Conservation (phyloP, 2,329 filamentous ascomycete genomes). For the Bretziella fagacearum region DNA sequence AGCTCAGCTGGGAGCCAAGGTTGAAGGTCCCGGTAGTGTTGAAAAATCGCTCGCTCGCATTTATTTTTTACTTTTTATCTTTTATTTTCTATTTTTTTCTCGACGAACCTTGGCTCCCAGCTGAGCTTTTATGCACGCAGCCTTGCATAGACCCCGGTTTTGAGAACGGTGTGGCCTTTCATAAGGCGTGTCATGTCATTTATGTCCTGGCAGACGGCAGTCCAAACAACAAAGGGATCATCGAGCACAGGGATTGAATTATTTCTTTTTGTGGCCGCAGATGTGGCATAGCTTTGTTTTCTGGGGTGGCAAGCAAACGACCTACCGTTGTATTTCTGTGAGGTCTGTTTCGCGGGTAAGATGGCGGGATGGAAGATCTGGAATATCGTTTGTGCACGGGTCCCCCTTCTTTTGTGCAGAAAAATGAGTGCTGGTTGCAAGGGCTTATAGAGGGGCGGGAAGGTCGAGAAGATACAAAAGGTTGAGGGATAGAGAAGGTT, state of each 20-base stretch:
- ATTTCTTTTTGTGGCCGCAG: not conserved
- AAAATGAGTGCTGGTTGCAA: not conserved
- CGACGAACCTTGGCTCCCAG: not conserved
- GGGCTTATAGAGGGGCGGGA: not conserved
- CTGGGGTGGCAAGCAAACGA: too few species aligned
- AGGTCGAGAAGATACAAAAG: too few species aligned
- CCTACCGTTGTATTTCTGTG: too few species aligned
- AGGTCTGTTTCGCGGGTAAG: not conserved
- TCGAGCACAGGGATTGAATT: not conserved
- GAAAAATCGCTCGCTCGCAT: not conserved
- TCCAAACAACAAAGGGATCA: not conserved
- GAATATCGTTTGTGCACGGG: not conserved
- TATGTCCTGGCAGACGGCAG: not conserved
- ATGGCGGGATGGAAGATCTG: not conserved
- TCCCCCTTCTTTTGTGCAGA: not conserved
- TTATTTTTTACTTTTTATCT: not conserved
- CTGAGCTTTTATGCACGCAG: slow-evolving; percentile 1
- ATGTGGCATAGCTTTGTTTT: not conserved
- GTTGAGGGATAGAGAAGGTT: too few species aligned
- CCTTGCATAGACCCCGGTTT: too few species aligned
- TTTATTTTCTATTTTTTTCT: not conserved
- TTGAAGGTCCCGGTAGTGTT: too few species aligned
- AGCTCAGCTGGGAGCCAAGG: too few species aligned
- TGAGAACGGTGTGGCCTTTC: not conserved
- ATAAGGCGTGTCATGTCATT: not conserved